Evolutionary conservation across 2,329 filamentous ascomycete genomes (phyloP), one percentile per base, ranked within the genome.

Genomic region (Pseudocercospora pini-densiflorae): DNA sequence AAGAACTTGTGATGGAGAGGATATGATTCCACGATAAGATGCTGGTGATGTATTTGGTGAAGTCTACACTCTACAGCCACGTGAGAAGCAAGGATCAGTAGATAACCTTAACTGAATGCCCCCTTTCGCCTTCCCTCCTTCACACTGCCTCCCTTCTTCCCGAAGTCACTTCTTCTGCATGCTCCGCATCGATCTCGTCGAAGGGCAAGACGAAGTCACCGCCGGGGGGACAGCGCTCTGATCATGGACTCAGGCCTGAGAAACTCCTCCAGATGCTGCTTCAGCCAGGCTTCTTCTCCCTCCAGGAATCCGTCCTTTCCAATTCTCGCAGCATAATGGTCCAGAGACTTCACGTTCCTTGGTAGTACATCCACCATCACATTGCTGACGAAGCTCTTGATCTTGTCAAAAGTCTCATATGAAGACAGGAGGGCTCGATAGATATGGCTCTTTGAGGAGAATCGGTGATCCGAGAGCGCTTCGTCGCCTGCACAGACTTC

Each of bases 391-490:
- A 71, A 68, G 16, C 51, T 31, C 36, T 64, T 61, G 23, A 71
- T 62, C 16, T 65, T 57, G 23, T 65, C 51, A 16, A 69, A 68
- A 19, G 53, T 55, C 62, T 68, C 69, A 19, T 65, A 54, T 10
- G 63, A 65, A n/a, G 61, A 24, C 23, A 68, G 53, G 7, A 69
- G 57, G 9, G 64, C 61, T 14, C 61, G 62, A 33, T 69, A 71
- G 40, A 69, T 63, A 53, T 71, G 69, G n/a, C 67, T 69, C 45
- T 69, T 68, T 12, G 67, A 61, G 7, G 69, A 68, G 51, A 68
- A 69, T 2, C 55, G 55, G 19, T 40, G 31, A 27, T 58, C 55
- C 3, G 55, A 43, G 19, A 63, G 64, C 45, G 68, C 67, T 12
- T 59, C 62, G 5, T 62, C 47, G 3, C 59, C 57, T 10, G 57